Conservation (phyloP, 306 rosid species). For the Vigna hirtella region DNA sequence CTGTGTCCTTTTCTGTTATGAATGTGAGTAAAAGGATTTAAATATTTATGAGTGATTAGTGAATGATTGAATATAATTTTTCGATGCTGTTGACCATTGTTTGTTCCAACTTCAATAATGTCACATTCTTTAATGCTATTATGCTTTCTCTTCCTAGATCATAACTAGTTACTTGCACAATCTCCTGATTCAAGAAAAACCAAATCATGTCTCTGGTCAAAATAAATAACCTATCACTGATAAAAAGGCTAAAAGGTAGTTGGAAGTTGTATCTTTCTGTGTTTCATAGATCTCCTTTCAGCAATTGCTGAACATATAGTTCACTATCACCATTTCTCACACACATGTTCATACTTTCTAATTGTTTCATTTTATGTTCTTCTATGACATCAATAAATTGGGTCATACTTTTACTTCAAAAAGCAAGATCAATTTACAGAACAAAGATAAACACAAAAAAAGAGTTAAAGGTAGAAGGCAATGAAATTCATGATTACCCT, state of each 20-base stretch:
- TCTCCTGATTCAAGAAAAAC: not conserved
- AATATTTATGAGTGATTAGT: not conserved
- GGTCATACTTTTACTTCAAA: not conserved
- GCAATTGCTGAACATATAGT: not conserved
- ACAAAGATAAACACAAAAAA: conserved; percentile 28
- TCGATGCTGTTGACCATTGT: not conserved
- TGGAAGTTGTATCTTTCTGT: not conserved
- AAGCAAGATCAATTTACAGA: conserved; percentile 14
- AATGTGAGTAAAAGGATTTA: not conserved
- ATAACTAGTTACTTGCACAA: not conserved
- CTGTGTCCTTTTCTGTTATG: too few relatives aligned
- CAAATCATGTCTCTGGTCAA: not conserved
- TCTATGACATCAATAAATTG: not conserved
- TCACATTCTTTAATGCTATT: not conserved
- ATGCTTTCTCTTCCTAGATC: conserved; percentile 4
- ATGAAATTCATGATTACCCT: conserved; percentile 59
- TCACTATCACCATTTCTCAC: not conserved
- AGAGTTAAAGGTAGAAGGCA: conserved; percentile 39
- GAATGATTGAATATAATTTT: not conserved
- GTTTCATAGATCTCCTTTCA: not conserved
- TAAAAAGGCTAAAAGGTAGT: too few relatives aligned
- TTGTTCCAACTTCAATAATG: not conserved
- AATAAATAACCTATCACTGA: not conserved
- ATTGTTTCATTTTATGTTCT: conserved; percentile 8
- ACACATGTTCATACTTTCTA: not conserved